phyloP scores from a whole-genome alignment of 345 rosid species.

The Nephelium lappaceum region DNA sequence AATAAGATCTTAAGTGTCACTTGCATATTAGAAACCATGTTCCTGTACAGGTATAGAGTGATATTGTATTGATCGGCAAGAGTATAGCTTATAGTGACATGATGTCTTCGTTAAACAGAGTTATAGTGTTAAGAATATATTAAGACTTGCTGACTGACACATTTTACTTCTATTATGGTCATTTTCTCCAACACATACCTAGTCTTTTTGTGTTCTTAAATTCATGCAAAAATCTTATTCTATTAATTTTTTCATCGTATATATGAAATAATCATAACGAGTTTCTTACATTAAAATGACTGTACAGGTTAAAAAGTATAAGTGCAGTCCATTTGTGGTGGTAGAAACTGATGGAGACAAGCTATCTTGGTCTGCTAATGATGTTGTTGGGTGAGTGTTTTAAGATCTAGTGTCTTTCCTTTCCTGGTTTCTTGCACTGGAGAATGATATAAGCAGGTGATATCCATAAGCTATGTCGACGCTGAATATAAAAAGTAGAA shows the following conservation, averaged over 20 bases:
- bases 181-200: neutral
- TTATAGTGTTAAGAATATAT: neutral
- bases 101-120: neutral
- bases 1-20: neutral
- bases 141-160: neutral
- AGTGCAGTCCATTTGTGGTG: slow-evolving; percentile 50
- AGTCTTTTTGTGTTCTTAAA: too few species aligned
- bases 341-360: slow-evolving; percentile 83
- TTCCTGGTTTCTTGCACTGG: slow-evolving; percentile 26
- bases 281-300: neutral
- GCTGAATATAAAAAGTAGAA: neutral
- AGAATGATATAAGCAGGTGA: slow-evolving; percentile 68
- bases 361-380: slow-evolving; percentile 66
- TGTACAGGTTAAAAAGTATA: slow-evolving; percentile 67
- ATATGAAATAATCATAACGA: neutral
- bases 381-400: slow-evolving; percentile 64
- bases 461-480: neutral
- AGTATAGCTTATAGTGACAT: neutral
- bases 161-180: neutral
- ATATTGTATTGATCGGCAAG: neutral
- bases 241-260: neutral
- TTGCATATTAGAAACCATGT: neutral
- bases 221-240: neutral
- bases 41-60: neutral
- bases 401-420: neutral